Conservation (phyloP, 225 moss, liverwort and hornwort genomes). For the Neckera pumila region DNA sequence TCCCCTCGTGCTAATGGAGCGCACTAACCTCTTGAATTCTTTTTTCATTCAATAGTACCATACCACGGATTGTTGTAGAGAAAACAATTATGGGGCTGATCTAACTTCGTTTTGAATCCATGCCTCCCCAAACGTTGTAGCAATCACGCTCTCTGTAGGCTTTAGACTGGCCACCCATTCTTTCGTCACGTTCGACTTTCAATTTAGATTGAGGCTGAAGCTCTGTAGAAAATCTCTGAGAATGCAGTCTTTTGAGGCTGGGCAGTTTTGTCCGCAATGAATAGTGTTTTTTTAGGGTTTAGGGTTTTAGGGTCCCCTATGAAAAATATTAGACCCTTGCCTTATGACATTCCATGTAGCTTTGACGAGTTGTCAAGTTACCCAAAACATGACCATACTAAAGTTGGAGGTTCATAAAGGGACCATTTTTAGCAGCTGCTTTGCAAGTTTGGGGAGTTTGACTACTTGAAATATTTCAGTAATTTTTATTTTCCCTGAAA, state of each 20-base stretch:
- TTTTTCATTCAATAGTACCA: background rate
- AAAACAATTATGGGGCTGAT: background rate
- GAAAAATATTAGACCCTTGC: background rate
- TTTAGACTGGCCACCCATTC: slow-evolving; percentile 11
- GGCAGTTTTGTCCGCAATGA: slow-evolving; percentile 17
- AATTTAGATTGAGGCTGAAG: slow-evolving; percentile 13
- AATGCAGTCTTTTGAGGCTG: slow-evolving; percentile 1
- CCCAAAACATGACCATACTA: background rate
- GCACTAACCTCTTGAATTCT: slow-evolving; percentile 4
- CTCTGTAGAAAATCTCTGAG: slow-evolving; percentile 15
- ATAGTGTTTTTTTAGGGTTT: background rate
- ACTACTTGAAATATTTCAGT: background rate
- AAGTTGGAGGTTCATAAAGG: background rate
- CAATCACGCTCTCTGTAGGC: background rate
- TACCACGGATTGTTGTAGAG: slow-evolving; percentile 5
- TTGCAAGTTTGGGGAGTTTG: background rate
- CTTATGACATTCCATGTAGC: background rate
- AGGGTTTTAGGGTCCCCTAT: no score
- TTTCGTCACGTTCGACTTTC: slow-evolving; percentile 20
- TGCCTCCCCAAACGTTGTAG: background rate
- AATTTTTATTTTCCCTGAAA: background rate
- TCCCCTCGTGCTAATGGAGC: background rate
- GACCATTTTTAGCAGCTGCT: background rate
- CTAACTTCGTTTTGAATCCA: background rate
- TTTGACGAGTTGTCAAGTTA: background rate